These are phyloP conservation scores for Epichloe brachyelytri DNA, from an alignment of 2,329 filamentous ascomycete species.

Conservation along the genomic window DNA sequence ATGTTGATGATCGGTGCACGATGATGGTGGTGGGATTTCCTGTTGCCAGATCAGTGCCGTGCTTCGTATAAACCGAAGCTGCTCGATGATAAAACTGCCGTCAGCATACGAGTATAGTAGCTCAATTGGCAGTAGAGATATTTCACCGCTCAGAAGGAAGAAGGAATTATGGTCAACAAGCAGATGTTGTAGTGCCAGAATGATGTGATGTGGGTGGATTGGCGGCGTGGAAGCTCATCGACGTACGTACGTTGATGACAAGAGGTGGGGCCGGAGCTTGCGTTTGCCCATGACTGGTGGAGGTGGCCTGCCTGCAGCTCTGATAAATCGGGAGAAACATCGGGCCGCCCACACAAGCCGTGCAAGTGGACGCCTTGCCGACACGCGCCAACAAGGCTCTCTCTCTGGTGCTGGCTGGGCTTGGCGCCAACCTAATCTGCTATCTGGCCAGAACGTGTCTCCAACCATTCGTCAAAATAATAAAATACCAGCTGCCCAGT, in stretches of 20 bases:
- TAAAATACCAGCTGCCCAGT: not conserved
- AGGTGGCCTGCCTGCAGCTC: conserved; percentile 6
- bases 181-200: not conserved
- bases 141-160: not conserved
- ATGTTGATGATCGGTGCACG: not conserved
- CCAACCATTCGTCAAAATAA: not conserved
- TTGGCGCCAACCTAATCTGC: not conserved
- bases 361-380: not conserved
- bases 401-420: not conserved
- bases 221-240: conserved; percentile 7
- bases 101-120: not conserved
- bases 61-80: not conserved
- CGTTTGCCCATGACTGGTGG: conserved; percentile 2
- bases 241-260: conserved; percentile 6
- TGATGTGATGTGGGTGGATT: not conserved
- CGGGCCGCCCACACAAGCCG: conserved; percentile 4
- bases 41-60: not conserved
- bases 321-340: conserved; percentile 6
- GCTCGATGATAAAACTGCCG: not conserved
- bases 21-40: not conserved
- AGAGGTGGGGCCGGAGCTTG: conserved; percentile 2
- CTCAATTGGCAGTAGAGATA: not conserved
- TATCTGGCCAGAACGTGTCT: conserved; percentile 8
- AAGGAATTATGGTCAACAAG: not conserved
- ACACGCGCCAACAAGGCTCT: not conserved